Conservation (phyloP, 345 rosid species). For the Excoecaria agallocha region DNA sequence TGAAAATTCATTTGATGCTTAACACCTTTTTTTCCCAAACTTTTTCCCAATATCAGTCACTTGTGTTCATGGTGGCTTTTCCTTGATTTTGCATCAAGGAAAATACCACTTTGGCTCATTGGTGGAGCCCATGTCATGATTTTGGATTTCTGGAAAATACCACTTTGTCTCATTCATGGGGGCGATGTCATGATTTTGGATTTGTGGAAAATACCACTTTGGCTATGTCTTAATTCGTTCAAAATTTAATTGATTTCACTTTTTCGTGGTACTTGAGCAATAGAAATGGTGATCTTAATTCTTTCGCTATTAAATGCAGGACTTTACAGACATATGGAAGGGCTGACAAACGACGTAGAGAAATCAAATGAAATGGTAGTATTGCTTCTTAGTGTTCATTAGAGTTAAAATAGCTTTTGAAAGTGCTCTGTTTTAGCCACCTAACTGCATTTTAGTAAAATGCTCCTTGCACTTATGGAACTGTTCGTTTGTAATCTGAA, state of each 20-base stretch:
- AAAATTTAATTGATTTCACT: not conserved
- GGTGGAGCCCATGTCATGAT: not conserved
- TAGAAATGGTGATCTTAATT: no score
- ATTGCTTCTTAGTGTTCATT: not conserved
- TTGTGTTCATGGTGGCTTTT: not conserved
- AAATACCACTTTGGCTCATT: not conserved
- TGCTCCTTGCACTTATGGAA: not conserved
- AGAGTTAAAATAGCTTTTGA: not conserved
- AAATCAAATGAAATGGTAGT: constrained; percentile 84
- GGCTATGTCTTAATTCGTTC: not conserved
- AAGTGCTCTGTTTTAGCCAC: not conserved
- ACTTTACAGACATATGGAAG: constrained; percentile 23
- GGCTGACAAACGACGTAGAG: constrained; percentile 74
- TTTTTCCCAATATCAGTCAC: not conserved
- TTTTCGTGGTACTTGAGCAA: not conserved
- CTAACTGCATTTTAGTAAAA: not conserved
- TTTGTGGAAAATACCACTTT: not conserved
- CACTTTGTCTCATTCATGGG: not conserved
- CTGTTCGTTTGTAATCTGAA: not conserved
- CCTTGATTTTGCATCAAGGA: not conserved
- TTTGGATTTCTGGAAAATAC: not conserved
- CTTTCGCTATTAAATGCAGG: constrained; percentile 6
- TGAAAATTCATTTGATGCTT: not conserved
- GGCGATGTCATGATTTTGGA: not conserved
- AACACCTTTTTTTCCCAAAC: not conserved